Evolutionary conservation across 306 rosid species (phyloP).

Genomic region (Acacia melanoxylon): DNA sequence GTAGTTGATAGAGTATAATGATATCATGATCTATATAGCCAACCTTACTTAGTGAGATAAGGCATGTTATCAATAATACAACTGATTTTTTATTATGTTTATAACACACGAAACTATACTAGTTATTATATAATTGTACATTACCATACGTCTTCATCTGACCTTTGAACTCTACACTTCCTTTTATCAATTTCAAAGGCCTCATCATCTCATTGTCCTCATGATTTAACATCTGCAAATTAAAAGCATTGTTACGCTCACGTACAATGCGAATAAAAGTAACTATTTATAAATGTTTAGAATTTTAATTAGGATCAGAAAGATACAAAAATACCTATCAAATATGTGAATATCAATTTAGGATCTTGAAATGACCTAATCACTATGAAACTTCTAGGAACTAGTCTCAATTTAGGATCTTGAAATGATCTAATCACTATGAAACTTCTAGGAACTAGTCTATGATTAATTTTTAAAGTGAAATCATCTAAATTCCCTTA

Average conservation of each 20-base stretch:
- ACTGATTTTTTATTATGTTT: too few species aligned
- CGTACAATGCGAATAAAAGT: background rate
- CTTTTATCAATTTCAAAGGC: constrained; percentile 61
- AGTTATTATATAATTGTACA: background rate
- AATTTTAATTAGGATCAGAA: background rate
- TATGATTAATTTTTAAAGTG: too few species aligned
- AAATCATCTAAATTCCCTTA: background rate
- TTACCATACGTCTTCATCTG: background rate
- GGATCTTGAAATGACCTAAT: background rate
- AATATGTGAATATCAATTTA: background rate
- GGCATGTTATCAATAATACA: background rate
- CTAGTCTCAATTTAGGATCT: background rate
- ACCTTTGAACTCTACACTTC: constrained; percentile 6
- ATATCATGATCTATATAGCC: too few species aligned
- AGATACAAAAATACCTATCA: background rate
- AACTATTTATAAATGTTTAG: background rate
- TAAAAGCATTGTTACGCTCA: background rate
- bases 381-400: background rate
- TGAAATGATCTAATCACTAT: background rate
- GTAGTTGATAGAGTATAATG: too few species aligned
- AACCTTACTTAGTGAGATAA: too few species aligned
- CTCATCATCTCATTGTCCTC: constrained; percentile 96
- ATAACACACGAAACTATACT: background rate
- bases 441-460: background rate
- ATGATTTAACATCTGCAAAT: constrained; percentile 74